These are phyloP conservation scores for Hansenula anomala DNA, from an alignment of 1,139 yeast species.

Conservation along the genomic window DNA sequence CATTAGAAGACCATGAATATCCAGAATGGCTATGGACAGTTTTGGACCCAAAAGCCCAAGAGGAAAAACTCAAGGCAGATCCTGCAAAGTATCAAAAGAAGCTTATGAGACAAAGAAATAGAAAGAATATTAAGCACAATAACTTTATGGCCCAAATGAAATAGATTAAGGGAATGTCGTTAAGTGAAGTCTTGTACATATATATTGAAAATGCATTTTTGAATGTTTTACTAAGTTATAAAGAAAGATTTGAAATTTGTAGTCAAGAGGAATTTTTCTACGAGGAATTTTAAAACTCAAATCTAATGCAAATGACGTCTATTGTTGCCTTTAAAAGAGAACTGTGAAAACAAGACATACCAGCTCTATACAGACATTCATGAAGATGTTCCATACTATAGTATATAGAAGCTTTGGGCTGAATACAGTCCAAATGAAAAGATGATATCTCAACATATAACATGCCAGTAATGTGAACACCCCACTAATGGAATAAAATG, in stretches of 20 bases:
- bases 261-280: too few relatives aligned
- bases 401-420: conserved; percentile 86
- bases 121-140: conserved; percentile 66
- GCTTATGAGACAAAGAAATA: conserved; percentile 62
- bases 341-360: neutral
- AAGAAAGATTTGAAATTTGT: too few relatives aligned
- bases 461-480: conserved; percentile 65
- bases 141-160: conserved; percentile 63
- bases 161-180: conserved; percentile 5
- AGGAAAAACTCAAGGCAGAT: conserved; percentile 50
- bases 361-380: conserved; percentile 27
- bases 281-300: too few relatives aligned
- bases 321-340: too few relatives aligned
- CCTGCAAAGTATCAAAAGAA: conserved; percentile 66
- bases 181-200: neutral
- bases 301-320: too few relatives aligned
- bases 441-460: conserved; percentile 68
- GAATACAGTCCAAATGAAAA: conserved; percentile 96
- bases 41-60: conserved; percentile 56
- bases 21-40: conserved; percentile 97
- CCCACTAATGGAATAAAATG: conserved; percentile 60
- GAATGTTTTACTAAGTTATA: too few relatives aligned
- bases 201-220: neutral
- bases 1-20: conserved; percentile 80
- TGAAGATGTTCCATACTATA: conserved; percentile 65